Conservation (phyloP, 78 protist species). For the Dictyostelium purpureum region DNA sequence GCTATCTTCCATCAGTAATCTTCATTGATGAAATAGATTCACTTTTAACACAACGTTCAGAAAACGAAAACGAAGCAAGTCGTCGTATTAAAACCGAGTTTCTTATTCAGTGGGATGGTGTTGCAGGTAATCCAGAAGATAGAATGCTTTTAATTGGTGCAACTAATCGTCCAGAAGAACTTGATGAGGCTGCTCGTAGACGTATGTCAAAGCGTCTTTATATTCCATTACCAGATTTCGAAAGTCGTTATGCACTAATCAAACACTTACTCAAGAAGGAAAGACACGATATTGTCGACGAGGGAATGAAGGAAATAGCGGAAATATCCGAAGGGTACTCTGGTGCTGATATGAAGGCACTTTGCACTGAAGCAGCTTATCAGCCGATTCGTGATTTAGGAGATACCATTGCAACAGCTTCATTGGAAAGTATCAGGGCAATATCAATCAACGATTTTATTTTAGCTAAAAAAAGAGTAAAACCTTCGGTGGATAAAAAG, state of each 20-base stretch:
- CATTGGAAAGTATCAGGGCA: conserved; percentile 5
- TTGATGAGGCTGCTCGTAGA: conserved; percentile 95
- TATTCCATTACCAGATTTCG: conserved; percentile 90
- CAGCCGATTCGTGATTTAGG: conserved; percentile 79
- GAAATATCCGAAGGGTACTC: conserved; percentile 84
- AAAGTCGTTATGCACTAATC: conserved; percentile 16
- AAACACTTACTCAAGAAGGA: conserved; percentile 5
- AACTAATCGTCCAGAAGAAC: conserved; percentile 91
- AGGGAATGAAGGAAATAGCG: not conserved
- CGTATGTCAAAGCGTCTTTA: conserved; percentile 87
- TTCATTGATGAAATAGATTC: conserved; percentile 96
- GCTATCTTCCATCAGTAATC: conserved; percentile 81
- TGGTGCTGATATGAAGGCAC: conserved; percentile 86
- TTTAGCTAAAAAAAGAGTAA: conserved; percentile 1
- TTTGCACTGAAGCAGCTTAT: conserved; percentile 90
- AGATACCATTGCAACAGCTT: not conserved
- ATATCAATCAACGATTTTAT: conserved; percentile 47
- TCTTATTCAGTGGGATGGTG: conserved; percentile 89
- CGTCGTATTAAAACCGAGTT: conserved; percentile 89
- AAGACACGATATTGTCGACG: not conserved
- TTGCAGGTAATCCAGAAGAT: conserved; percentile 15
- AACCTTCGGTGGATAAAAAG: conserved; percentile 59
- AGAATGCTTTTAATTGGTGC: conserved; percentile 76
- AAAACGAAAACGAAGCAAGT: conserved; percentile 82
- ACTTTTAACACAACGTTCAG: conserved; percentile 46